A percentile compares a stretch with the other conserved stretches of the same genome.
These are phyloP conservation scores for Metschnikowia peoriensis DNA, from an alignment of 805 yeast species.

Conservation along the genomic window DNA sequence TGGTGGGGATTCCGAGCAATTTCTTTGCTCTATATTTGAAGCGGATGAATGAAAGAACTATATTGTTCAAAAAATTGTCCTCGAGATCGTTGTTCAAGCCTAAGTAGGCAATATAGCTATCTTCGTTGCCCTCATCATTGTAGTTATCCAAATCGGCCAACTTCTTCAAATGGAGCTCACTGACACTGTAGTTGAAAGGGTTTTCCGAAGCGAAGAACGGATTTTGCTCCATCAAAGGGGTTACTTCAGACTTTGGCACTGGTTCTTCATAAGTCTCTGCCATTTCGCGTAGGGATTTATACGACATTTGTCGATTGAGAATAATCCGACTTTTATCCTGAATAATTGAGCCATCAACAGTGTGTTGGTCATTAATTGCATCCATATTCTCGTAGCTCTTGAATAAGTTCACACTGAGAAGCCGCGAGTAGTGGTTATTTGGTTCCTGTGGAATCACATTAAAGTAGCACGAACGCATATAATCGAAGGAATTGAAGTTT, in stretches of 20 bases:
- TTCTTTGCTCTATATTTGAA: constrained; percentile 21
- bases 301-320: constrained; percentile 19
- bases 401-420: constrained; percentile 36
- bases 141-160: constrained; percentile 15
- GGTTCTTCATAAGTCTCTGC: background rate
- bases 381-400: constrained; percentile 38
- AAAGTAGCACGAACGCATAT: constrained; percentile 40
- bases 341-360: constrained; percentile 24
- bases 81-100: constrained; percentile 20
- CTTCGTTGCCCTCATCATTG: constrained; percentile 21
- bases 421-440: constrained; percentile 37
- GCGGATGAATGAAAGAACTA: constrained; percentile 23
- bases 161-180: constrained; percentile 5
- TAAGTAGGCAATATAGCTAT: constrained; percentile 25
- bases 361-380: constrained; percentile 27
- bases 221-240: background rate
- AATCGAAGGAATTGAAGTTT: constrained; percentile 33
- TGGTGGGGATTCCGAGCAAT: constrained; percentile 7
- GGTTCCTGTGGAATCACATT: constrained; percentile 31
- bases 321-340: constrained; percentile 17
- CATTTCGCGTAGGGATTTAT: constrained; percentile 12
- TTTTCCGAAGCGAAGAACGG: background rate
- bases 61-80: constrained; percentile 19
- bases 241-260: background rate
- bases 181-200: constrained; percentile 4